Percentiles rank a stretch among this genome's conserved stretches.
Evolutionary conservation across 345 rosid genomes (phyloP).

Genomic region (Turnera subulata): DNA sequence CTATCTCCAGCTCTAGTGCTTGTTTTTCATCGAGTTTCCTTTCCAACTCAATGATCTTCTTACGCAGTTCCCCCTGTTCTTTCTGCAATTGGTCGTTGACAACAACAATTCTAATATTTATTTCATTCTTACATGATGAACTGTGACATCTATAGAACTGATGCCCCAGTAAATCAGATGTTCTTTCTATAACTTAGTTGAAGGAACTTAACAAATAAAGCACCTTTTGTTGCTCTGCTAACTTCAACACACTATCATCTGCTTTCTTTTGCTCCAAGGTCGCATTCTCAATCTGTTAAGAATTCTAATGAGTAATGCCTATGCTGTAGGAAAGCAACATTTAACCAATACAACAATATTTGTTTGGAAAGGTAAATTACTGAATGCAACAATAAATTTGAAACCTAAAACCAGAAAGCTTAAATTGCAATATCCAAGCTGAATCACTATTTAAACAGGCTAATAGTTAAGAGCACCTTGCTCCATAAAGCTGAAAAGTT

Average conservation of each 20-base stretch:
- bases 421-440: no score
- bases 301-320: not conserved
- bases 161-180: not conserved
- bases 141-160: not conserved
- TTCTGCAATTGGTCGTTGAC: slow-evolving; percentile 36
- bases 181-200: not conserved
- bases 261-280: slow-evolving; percentile 69
- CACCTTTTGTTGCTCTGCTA: slow-evolving; percentile 75
- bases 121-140: no score
- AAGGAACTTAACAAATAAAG: not conserved
- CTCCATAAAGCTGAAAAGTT: no score
- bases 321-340: no score
- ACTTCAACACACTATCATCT: slow-evolving; percentile 41
- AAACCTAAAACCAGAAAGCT: no score
- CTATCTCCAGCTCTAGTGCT: slow-evolving; percentile 69
- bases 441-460: no score
- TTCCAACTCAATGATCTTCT: slow-evolving; percentile 47
- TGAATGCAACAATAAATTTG: not conserved
- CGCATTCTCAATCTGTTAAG: slow-evolving; percentile 57
- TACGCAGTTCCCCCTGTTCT: slow-evolving; percentile 53
- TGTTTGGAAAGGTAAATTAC: no score
- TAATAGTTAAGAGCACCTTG: no score
- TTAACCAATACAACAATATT: no score
- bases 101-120: slow-evolving; percentile 2
- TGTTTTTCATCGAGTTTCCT: slow-evolving; percentile 55